Base-by-base conservation (phyloP, 805 yeast species). In the Saccharomycopsis guyanensis region DNA sequence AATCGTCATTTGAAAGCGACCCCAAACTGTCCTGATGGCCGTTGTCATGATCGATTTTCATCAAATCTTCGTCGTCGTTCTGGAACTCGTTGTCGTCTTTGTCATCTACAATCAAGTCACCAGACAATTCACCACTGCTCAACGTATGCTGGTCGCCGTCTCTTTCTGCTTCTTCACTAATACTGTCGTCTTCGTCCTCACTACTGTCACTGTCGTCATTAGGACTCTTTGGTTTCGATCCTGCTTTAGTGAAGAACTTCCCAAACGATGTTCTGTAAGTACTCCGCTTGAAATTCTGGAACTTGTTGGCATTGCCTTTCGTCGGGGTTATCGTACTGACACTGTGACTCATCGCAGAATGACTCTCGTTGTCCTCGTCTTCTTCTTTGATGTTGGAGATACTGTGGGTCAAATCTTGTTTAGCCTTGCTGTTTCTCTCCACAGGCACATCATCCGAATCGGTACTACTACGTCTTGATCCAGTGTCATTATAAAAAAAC, bases 131-230 rank as follows among this genome's bases (percentile, higher is more conserved):
- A 12, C 37, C 37, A 18, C 20, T 33, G 37, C 20, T 33, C 19
- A 33, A 15, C 5, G 18, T 23, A 23, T 15, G 24, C 16, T 20
- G 34, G 22, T 41, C 39, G 33, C 24, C 38, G 33, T 19, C 34
- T 24, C 18, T 25, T 33, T 36, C 41, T 24, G 10, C 32, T 16
- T 22, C 27, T 16, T 19, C 18, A 29, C 13, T n/a, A 19, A 23
- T 24, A 22, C 31, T 32, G 18, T 44, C 44, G 16, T 43, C 16
- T 15, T 33, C 51, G 38, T 47, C 51, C 24, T 43, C 47, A 48
- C 49, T 44, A 29, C 48, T 44, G 20, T 50, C 53, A 34, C 51
- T 50, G 24, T 50, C 51, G 22, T 48, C 53, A 19, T 40, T 34
- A 38, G 42, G 38, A 16, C 38, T 45, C 22, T 35, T 42, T 19